Evolutionary conservation across 768 basidiomycete species (phyloP).

Genomic region (Pleurotus citrinopileatus): DNA sequence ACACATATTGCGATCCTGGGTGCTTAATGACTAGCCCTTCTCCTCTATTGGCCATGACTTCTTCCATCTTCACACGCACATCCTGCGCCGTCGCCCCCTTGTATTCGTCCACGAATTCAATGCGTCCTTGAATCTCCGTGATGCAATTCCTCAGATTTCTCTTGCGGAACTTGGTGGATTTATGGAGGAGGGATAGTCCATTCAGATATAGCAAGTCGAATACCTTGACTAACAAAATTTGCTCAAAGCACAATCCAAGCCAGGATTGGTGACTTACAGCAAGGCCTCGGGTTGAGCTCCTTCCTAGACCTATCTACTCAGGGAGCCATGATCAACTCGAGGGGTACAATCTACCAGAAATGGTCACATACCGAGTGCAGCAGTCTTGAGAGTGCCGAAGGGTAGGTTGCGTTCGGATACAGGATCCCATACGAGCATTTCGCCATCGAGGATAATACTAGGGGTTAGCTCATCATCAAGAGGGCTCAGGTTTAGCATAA

Average conservation of each 20-base stretch:
- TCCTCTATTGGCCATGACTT: conserved; percentile 80
- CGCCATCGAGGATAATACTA: conserved; percentile 93
- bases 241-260: not conserved
- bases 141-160: conserved; percentile 70
- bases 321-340: not conserved
- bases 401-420: conserved; percentile 83
- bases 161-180: conserved; percentile 74
- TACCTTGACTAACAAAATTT: conserved; percentile 73
- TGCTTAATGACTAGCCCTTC: conserved; percentile 95
- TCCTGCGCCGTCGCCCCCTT: conserved; percentile 77
- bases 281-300: conserved; percentile 78
- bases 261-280: conserved; percentile 57
- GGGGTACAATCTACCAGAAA: too few species aligned
- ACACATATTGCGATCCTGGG: conserved; percentile 70
- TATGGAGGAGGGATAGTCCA: conserved; percentile 72
- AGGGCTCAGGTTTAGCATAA: too few species aligned
- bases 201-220: conserved; percentile 94
- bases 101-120: conserved; percentile 75
- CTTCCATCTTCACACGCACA: conserved; percentile 76
- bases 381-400: conserved; percentile 92
- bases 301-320: conserved; percentile 64
- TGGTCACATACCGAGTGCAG: conserved; percentile 67
- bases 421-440: conserved; percentile 99
- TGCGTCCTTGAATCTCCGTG: conserved; percentile 66
- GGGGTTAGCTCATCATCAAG: not conserved